phyloP scores from a whole-genome alignment of 116 monocot genomes.

The Posidonia oceanica region DNA sequence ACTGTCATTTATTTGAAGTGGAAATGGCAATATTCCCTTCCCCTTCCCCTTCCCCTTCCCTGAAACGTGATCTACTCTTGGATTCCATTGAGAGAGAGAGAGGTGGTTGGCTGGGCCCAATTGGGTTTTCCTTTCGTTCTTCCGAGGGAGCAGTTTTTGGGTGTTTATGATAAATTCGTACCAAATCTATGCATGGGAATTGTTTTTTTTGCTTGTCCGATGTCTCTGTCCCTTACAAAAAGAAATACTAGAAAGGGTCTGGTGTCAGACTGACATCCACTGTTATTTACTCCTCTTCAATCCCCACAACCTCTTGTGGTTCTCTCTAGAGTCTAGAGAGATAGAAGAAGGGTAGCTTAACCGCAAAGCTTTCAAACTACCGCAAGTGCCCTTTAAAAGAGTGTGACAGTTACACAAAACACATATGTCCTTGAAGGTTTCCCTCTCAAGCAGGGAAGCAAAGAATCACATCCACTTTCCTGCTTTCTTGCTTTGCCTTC shows the following conservation, averaged over 20 bases:
- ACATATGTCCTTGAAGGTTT: background rate
- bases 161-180: background rate
- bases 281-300: background rate
- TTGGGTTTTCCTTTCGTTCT: no score
- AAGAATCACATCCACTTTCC: conserved; percentile 4
- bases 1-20: no score
- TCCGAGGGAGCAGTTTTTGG: no score
- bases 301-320: background rate
- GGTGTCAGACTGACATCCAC: background rate
- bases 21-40: no score
- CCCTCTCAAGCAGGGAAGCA: conserved; percentile 3
- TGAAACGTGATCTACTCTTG: no score
- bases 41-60: no score
- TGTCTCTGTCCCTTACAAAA: background rate
- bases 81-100: no score
- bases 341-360: background rate
- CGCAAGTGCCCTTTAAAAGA: background rate
- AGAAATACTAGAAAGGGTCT: background rate
- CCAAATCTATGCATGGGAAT: conserved; percentile 5
- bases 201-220: background rate
- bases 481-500: background rate
- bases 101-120: no score
- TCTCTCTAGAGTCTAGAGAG: background rate
- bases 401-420: background rate
- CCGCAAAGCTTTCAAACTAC: background rate